Conservation (phyloP, 2,329 filamentous ascomycete species). For the Juglanconis sp. region DNA sequence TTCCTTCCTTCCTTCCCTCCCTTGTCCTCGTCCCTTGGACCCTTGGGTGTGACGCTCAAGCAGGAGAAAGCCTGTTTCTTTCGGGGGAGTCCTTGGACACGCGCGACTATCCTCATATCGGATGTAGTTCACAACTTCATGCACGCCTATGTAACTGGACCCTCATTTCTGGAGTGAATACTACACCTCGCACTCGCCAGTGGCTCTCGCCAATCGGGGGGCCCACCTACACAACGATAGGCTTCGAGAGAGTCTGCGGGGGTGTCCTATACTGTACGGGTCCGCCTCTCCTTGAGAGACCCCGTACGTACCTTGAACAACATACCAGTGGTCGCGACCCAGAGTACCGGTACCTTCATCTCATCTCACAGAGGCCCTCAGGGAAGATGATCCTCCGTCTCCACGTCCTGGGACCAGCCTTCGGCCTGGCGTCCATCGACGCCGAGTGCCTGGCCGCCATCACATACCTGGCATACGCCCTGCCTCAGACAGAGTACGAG, state of each 20-base stretch:
- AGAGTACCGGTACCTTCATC: neutral
- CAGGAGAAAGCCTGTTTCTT: constrained; percentile 5
- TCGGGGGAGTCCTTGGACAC: neutral
- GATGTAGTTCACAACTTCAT: too few species aligned
- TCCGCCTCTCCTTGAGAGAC: neutral
- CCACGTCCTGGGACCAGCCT: constrained; percentile 87
- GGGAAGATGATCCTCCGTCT: constrained; percentile 59
- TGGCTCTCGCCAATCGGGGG: neutral
- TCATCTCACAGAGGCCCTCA: too few species aligned
- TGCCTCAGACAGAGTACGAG: constrained; percentile 59
- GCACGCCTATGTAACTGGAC: too few species aligned
- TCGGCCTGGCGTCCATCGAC: constrained; percentile 85
- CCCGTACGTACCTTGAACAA: neutral
- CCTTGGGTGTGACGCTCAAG: neutral
- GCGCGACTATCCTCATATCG: too few species aligned
- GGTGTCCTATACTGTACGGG: neutral
- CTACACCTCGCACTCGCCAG: neutral
- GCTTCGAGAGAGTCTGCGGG: neutral
- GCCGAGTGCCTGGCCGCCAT: constrained; percentile 84
- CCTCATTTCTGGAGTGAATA: neutral
- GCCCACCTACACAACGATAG: neutral
- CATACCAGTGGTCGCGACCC: neutral
- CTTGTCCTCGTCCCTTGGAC: neutral
- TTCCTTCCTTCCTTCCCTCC: neutral
- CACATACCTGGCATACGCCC: constrained; percentile 66